A percentile compares a stretch with the other conserved stretches of the same genome.
Evolutionary conservation across 768 basidiomycete species (phyloP).

Genomic region (Paxillus rubicundulus): DNA sequence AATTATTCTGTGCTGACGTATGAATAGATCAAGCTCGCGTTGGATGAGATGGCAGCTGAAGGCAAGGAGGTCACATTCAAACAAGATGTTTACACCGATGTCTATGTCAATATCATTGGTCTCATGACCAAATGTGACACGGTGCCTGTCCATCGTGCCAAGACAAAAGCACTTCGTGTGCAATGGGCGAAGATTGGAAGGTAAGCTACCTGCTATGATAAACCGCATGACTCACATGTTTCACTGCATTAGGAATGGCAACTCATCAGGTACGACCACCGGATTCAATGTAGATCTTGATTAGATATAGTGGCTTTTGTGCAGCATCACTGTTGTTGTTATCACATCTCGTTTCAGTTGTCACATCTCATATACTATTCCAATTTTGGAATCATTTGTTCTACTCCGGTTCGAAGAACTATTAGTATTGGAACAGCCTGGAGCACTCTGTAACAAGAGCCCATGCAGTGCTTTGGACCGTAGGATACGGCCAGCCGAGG

Average conservation of each 20-base stretch:
- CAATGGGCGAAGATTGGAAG: neutral
- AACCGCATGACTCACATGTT: neutral
- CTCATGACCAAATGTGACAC: slow-evolving; percentile 5
- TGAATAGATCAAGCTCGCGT: slow-evolving; percentile 1
- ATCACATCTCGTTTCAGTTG: too few relatives aligned
- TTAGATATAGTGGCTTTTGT: neutral
- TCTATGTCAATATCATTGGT: slow-evolving; percentile 1
- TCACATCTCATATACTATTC: neutral
- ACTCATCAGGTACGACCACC: too few relatives aligned
- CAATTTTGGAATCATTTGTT: too few relatives aligned
- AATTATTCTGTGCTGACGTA: neutral
- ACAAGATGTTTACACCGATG: neutral
- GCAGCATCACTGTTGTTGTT: neutral
- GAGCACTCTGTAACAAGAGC: too few relatives aligned
- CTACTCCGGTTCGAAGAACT: too few relatives aligned
- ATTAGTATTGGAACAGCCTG: too few relatives aligned
- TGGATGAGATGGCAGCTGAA: neutral
- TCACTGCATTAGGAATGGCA: too few relatives aligned
- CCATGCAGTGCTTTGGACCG: too few relatives aligned
- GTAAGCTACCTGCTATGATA: neutral
- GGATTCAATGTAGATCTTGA: neutral
- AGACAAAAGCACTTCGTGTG: neutral
- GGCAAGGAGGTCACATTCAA: slow-evolving; percentile 10
- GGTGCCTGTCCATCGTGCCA: neutral
- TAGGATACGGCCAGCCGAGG: too few relatives aligned